A percentile compares a stretch with the other conserved stretches of the same genome.
Evolutionary conservation across 2,329 filamentous ascomycete genomes (phyloP).

Genomic region (Colletotrichum somersetense): DNA sequence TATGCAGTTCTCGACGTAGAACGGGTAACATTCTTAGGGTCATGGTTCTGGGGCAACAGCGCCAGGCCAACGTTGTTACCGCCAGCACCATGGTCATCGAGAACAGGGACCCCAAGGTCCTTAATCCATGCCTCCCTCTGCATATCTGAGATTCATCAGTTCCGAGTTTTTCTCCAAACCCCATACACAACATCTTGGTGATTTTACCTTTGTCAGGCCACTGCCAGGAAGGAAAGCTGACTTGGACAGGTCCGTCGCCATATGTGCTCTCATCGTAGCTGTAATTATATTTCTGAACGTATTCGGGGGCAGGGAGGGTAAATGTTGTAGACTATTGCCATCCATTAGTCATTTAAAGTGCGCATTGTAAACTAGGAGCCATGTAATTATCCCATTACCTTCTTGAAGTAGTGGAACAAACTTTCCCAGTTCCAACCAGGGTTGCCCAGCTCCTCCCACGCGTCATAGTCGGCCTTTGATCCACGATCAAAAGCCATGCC

Average conservation of each 20-base stretch:
- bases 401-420: slow-evolving; percentile 61
- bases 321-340: slow-evolving; percentile 45
- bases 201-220: slow-evolving; percentile 44
- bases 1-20: slow-evolving; percentile 49
- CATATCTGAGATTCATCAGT: slow-evolving; percentile 1
- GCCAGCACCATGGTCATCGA: slow-evolving; percentile 38
- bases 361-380: not conserved
- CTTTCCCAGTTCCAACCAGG: slow-evolving; percentile 59
- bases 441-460: slow-evolving; percentile 59
- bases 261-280: slow-evolving; percentile 44
- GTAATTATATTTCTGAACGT: slow-evolving; percentile 44
- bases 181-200: too few species aligned
- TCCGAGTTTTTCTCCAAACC: fast-evolving
- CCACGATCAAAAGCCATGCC: slow-evolving; percentile 61
- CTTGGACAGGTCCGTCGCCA: slow-evolving; percentile 45
- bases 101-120: slow-evolving; percentile 40
- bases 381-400: slow-evolving; percentile 44
- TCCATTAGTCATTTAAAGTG: slow-evolving; percentile 50
- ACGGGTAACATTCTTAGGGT: slow-evolving; percentile 56
- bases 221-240: slow-evolving; percentile 46
- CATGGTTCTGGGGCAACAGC: slow-evolving; percentile 50
- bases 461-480: slow-evolving; percentile 56
- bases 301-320: slow-evolving; percentile 50
- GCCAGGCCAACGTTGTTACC: slow-evolving; percentile 43
- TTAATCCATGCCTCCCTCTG: slow-evolving; percentile 32